Evolutionary conservation across 352 stramenopile genomes (phyloP).

Genomic region (Phytophthora fragariaefolia): DNA sequence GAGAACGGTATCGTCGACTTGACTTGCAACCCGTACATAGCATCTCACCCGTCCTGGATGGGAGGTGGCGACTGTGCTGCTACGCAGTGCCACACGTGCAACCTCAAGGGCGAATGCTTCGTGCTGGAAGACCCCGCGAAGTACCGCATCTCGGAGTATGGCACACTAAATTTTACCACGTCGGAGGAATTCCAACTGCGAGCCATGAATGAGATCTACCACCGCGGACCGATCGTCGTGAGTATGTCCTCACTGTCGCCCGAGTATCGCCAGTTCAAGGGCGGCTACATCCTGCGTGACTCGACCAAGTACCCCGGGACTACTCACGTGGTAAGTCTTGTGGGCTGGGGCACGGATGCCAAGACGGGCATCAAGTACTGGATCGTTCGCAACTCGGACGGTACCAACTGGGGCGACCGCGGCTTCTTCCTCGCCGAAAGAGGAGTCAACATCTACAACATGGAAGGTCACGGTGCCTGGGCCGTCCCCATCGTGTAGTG

Average conservation of each 20-base stretch:
- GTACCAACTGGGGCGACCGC: conserved; percentile 76
- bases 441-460: conserved; percentile 81
- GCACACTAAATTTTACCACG: conserved; percentile 78
- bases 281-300: conserved; percentile 91
- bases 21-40: conserved; percentile 86
- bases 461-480: conserved; percentile 77
- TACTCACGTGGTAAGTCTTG: conserved; percentile 94
- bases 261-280: conserved; percentile 89
- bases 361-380: conserved; percentile 93
- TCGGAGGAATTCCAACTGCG: conserved; percentile 70
- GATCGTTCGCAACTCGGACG: conserved; percentile 95
- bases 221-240: conserved; percentile 94
- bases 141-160: conserved; percentile 77
- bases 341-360: conserved; percentile 93
- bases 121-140: conserved; percentile 66
- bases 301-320: conserved; percentile 78
- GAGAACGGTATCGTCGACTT: conserved; percentile 84
- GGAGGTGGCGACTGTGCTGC: conserved; percentile 55
- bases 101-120: conserved; percentile 63
- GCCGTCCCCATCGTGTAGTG: conserved; percentile 70
- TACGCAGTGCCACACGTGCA: conserved; percentile 75
- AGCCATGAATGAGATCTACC: conserved; percentile 97
- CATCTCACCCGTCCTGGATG: conserved; percentile 80
- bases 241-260: conserved; percentile 88
- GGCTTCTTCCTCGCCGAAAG: conserved; percentile 79